Conservation (phyloP, 768 basidiomycete species). For the Rhodotorula paludigena region DNA sequence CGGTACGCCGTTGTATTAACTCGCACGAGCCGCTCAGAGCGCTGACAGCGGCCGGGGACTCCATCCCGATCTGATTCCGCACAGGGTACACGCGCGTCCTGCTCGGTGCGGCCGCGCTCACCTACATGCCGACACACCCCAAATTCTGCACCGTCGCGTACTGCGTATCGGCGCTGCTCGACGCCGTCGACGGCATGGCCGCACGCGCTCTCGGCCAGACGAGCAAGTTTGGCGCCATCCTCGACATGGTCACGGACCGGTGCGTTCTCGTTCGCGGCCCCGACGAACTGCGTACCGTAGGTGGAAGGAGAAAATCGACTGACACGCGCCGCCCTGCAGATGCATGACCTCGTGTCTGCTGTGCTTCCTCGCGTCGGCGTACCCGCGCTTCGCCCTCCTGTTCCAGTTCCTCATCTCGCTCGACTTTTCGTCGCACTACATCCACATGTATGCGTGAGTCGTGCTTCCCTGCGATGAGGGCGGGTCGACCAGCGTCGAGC, state of each 20-base stretch:
- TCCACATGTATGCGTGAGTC: conserved; percentile 97
- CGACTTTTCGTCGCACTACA: conserved; percentile 97
- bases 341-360: conserved; percentile 94
- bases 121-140: conserved; percentile 92
- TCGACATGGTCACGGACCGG: conserved; percentile 99
- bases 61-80: neutral
- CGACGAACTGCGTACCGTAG: too few relatives aligned
- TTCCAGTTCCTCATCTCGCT: conserved; percentile 96
- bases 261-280: conserved; percentile 49
- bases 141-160: conserved; percentile 86
- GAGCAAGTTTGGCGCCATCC: conserved; percentile 91
- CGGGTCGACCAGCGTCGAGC: too few relatives aligned
- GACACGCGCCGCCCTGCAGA: conserved; percentile 51
- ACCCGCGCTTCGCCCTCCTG: conserved; percentile 72
- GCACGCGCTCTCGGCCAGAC: conserved; percentile 83
- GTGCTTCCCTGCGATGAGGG: neutral
- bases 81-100: conserved; percentile 85
- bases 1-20: conserved; percentile 54
- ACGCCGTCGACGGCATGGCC: conserved; percentile 90
- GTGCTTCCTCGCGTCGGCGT: conserved; percentile 85
- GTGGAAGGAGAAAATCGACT: neutral
- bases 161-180: conserved; percentile 81
- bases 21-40: neutral
- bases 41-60: too few relatives aligned
- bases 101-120: conserved; percentile 78